phyloP scores from a whole-genome alignment of 495 filamentous ascomycete genomes.

The Amphirosellinia nigrospora region DNA sequence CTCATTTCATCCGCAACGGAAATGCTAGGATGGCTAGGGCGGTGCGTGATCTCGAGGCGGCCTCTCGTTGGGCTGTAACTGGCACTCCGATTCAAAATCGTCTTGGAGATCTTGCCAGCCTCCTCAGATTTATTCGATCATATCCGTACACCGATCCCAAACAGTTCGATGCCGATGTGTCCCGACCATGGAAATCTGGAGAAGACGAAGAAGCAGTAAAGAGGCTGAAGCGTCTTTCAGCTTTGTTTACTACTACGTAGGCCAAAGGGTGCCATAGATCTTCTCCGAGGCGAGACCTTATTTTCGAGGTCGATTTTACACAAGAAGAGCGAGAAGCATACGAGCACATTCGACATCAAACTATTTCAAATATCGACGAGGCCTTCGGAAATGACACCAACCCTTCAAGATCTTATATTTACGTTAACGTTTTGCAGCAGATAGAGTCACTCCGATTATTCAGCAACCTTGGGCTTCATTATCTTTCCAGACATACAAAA shows the following conservation, averaged over 20 bases:
- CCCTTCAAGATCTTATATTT: background rate
- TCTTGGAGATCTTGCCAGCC: background rate
- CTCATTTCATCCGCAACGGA: constrained; percentile 1
- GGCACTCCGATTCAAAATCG: constrained; percentile 8
- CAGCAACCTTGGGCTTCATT: background rate
- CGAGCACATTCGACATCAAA: background rate
- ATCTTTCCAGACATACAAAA: constrained; percentile 28
- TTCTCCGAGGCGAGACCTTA: background rate
- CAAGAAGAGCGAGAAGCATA: background rate
- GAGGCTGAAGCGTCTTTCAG: background rate
- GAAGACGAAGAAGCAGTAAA: constrained; percentile 12
- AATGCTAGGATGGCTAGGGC: background rate
- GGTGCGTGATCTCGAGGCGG: background rate
- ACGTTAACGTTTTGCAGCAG: background rate
- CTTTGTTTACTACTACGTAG: background rate
- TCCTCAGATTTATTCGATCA: too few species aligned
- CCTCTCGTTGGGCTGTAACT: constrained; percentile 8
- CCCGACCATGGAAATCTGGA: too few species aligned
- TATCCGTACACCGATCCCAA: too few species aligned
- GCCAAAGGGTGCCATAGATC: background rate
- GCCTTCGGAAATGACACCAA: background rate
- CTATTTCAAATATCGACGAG: background rate
- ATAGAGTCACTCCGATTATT: background rate
- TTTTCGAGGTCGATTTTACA: background rate
- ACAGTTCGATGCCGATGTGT: too few species aligned